These are phyloP conservation scores for Lanmaoa pseudosensibilis DNA, from an alignment of 768 basidiomycete genomes.

Conservation along the genomic window DNA sequence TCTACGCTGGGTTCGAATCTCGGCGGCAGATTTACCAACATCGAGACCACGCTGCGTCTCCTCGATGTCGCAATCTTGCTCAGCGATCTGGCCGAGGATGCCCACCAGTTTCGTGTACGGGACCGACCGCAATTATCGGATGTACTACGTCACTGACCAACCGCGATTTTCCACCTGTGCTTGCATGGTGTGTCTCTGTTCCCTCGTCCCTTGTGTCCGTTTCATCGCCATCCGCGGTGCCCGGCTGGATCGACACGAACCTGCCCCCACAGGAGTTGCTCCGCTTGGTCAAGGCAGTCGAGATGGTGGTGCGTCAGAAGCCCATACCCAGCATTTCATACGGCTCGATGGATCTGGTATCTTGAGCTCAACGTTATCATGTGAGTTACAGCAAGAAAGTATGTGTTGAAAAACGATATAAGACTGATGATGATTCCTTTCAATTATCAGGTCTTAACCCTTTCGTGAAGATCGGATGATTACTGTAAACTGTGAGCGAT, in stretches of 20 bases:
- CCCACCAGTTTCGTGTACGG: slow-evolving; percentile 85
- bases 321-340: not conserved
- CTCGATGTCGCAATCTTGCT: slow-evolving; percentile 54
- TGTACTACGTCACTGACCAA: slow-evolving; percentile 88
- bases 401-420: not conserved
- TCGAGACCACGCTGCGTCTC: slow-evolving; percentile 64
- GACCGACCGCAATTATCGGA: too few relatives aligned
- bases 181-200: slow-evolving; percentile 64
- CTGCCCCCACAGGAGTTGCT: slow-evolving; percentile 61
- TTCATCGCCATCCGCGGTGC: not conserved
- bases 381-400: not conserved
- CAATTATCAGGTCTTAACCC: not conserved
- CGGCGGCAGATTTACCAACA: slow-evolving; percentile 67
- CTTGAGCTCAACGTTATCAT: not conserved
- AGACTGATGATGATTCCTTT: not conserved
- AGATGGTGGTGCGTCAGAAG: slow-evolving; percentile 46
- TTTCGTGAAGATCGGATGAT: not conserved
- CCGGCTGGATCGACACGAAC: slow-evolving; percentile 63
- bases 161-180: slow-evolving; percentile 86
- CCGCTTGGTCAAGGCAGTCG: slow-evolving; percentile 66
- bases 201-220: not conserved
- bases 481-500: not conserved
- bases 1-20: slow-evolving; percentile 88
- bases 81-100: slow-evolving; percentile 19
- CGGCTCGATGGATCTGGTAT: not conserved